These are phyloP conservation scores for Stephania japonica DNA, from an alignment of 164 flowering plant species.

Conservation along the genomic window DNA sequence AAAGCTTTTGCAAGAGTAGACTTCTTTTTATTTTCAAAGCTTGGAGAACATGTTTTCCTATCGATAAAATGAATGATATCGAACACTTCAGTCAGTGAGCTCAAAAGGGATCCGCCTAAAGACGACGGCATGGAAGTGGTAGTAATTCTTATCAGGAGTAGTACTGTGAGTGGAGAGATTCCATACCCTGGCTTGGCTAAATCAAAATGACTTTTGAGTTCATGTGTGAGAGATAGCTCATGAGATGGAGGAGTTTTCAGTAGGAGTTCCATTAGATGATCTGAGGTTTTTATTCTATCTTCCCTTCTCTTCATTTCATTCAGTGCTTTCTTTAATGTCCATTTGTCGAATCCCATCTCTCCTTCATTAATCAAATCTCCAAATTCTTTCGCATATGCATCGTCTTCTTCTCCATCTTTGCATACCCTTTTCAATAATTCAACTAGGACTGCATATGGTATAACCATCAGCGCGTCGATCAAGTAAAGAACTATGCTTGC, in stretches of 20 bases:
- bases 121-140: not conserved
- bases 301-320: constrained; percentile 8
- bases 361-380: no score
- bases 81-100: not conserved
- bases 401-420: no score
- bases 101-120: not conserved
- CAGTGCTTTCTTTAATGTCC: no score
- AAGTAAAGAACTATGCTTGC: no score
- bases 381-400: no score
- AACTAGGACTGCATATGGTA: no score
- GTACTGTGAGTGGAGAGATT: constrained; percentile 3
- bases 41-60: not conserved
- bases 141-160: constrained; percentile 4
- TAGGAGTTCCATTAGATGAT: not conserved
- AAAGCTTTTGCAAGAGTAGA: not conserved
- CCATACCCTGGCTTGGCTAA: no score
- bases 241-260: not conserved
- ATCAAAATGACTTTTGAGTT: no score
- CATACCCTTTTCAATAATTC: no score
- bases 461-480: no score
- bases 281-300: not conserved
- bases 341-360: no score
- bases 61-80: constrained; percentile 4
- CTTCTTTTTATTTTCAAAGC: not conserved
- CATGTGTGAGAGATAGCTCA: not conserved